Base-by-base conservation (phyloP, 2,329 filamentous ascomycete genomes). In the Aspergillus pseudoglaucus region DNA sequence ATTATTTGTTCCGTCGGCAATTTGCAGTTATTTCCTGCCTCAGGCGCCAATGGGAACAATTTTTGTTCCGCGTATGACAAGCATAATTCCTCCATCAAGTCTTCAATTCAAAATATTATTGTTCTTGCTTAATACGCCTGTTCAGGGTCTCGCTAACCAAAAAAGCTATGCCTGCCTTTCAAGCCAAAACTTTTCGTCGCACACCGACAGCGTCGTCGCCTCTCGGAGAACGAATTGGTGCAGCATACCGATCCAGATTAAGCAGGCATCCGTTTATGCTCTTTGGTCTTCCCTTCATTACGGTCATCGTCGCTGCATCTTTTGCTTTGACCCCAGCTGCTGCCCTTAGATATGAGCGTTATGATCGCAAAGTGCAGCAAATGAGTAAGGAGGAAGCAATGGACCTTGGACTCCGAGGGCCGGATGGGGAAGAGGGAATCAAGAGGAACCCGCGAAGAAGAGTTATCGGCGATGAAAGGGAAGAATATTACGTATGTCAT, bases 261-360 rank as follows among this genome's bases (percentile, higher is more conserved):
- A 77, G 81, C 49, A 84, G 79, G 62, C 89, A 87, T 60, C 94
- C 93, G 1, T 98, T 98, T 68, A 74, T 90, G 23, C 81, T 95
- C 53, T 98, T 98, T 66, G 94, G 94, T 2, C 78, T 98, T 3
- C 94, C 93, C 0, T 98, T 98, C 69, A 80, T 98, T 56, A 74
- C 81, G 48, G 84, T 95, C 49, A 95, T 98, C 63, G 82, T 98
- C 22, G 88, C 85, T 1, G 91, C 90, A 0, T 95, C 88, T 3
- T 98, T 98, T 69, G 87, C 95, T 59, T 79, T 98, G 43, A 97
- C 93, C 0, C 93, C 91, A 1, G 93, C 91, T 4, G 91, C 94
- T 18, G 93, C 94, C 12, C 76, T 98, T 43, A 82, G 94, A 49
- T 98, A 97, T 71, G 93, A 98, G 73, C 83, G 87, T 53, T 84